Evolutionary conservation across 805 yeast species (phyloP).

Genomic region (Saccharomycopsis oosterbeekiorum): DNA sequence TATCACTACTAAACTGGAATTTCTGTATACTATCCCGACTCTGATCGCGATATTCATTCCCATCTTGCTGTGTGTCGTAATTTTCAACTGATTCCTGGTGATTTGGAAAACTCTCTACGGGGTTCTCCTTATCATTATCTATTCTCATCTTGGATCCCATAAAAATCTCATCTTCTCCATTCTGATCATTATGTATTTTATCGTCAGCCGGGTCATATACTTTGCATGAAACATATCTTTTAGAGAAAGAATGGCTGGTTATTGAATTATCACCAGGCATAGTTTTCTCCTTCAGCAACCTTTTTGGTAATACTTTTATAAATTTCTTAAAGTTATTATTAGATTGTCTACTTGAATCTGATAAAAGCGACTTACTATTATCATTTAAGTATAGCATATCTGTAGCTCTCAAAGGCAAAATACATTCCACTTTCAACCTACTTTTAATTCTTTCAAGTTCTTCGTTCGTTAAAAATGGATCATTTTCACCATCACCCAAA

Average conservation of each 20-base stretch:
- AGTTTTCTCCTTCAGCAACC: neutral
- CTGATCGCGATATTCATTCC: neutral
- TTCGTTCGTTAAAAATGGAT: neutral
- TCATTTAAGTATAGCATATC: too few relatives aligned
- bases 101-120: neutral
- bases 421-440: conserved; percentile 2
- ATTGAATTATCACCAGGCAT: neutral
- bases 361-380: neutral
- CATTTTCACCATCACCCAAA: neutral
- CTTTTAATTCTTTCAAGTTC: conserved; percentile 1
- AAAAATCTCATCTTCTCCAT: neutral
- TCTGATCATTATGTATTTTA: neutral
- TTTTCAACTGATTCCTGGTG: neutral
- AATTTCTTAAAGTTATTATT: conserved; percentile 9
- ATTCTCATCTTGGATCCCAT: neutral
- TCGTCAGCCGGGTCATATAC: neutral
- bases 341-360: neutral
- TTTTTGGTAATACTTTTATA: neutral
- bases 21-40: too few relatives aligned
- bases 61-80: too few relatives aligned
- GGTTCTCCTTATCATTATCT: neutral
- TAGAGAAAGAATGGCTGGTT: neutral
- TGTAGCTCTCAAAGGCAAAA: neutral
- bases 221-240: conserved; percentile 2
- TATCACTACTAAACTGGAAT: neutral